These are phyloP conservation scores for Populus simonii DNA, from an alignment of 345 rosid genomes.

Conservation along the genomic window DNA sequence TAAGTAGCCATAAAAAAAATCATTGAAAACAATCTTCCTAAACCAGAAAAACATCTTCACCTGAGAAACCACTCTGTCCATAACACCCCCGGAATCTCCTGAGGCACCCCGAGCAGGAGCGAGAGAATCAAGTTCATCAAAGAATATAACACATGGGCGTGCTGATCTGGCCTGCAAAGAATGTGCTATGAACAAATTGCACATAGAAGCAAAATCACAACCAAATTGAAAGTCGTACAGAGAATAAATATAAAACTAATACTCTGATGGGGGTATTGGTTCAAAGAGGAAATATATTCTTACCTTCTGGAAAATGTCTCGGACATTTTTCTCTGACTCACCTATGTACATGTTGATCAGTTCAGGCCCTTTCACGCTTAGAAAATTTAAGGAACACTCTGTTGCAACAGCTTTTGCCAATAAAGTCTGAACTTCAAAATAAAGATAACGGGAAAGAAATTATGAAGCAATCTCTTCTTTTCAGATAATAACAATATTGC, in stretches of 20 bases:
- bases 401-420: slow-evolving; percentile 99
- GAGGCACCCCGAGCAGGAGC: slow-evolving; percentile 99
- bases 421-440: slow-evolving; percentile 57
- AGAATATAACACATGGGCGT: slow-evolving; percentile 95
- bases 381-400: slow-evolving; percentile 91
- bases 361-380: slow-evolving; percentile 97
- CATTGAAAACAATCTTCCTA: background rate
- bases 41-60: slow-evolving; percentile 32
- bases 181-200: background rate
- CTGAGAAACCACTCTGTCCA: slow-evolving; percentile 99
- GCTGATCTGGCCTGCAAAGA: slow-evolving; percentile 86
- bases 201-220: background rate
- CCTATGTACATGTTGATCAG: slow-evolving; percentile 99
- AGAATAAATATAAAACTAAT: background rate
- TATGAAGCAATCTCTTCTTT: background rate
- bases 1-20: slow-evolving; percentile 5
- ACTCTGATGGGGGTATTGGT: slow-evolving; percentile 6
- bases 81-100: slow-evolving; percentile 98
- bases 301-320: slow-evolving; percentile 96
- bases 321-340: slow-evolving; percentile 93
- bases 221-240: background rate
- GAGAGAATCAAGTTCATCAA: slow-evolving; percentile 96
- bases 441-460: slow-evolving; percentile 15
- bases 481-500: background rate
- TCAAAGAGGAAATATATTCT: slow-evolving; percentile 3